phyloP scores from a whole-genome alignment of 2,329 filamentous ascomycete genomes.

The Exophiala spinifera region DNA sequence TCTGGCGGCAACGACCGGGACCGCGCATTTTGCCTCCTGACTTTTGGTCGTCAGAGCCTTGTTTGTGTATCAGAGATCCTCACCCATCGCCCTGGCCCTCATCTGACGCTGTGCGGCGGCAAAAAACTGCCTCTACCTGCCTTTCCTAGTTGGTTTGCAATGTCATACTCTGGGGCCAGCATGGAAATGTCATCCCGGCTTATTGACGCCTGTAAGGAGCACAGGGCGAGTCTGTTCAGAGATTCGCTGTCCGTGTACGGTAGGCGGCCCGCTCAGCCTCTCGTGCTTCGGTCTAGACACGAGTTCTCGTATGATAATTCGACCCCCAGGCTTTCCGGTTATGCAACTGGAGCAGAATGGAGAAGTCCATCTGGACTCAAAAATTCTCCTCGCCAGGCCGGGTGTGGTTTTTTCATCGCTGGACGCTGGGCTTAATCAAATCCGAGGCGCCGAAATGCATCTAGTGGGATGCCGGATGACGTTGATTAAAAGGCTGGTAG shows the following conservation, averaged over 20 bases:
- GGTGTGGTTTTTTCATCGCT: constrained; percentile 2
- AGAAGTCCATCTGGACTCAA: neutral
- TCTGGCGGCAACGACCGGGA: neutral
- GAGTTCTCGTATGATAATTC: constrained; percentile 5
- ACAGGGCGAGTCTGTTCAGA: too few species aligned
- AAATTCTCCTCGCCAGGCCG: neutral
- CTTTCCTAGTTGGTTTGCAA: too few species aligned
- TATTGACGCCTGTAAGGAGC: neutral
- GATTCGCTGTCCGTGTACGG: too few species aligned
- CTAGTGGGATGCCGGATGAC: constrained; percentile 17
- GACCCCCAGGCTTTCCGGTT: neutral
- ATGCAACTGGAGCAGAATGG: constrained; percentile 4
- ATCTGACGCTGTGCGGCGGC: too few species aligned
- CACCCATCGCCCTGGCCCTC: too few species aligned
- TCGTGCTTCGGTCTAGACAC: too few species aligned
- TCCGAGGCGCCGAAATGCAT: constrained; percentile 17
- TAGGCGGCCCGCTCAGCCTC: too few species aligned
- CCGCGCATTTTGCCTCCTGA: neutral
- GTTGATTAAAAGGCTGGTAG: constrained; percentile 11
- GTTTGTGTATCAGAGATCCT: neutral
- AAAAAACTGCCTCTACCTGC: too few species aligned
- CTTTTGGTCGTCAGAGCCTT: constrained; percentile 1
- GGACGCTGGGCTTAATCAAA: constrained; percentile 1
- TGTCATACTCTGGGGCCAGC: neutral
- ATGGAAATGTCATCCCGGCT: neutral